Evolutionary conservation across 108 stramenopile species (phyloP).

Genomic region (Cyclotella sp.): DNA sequence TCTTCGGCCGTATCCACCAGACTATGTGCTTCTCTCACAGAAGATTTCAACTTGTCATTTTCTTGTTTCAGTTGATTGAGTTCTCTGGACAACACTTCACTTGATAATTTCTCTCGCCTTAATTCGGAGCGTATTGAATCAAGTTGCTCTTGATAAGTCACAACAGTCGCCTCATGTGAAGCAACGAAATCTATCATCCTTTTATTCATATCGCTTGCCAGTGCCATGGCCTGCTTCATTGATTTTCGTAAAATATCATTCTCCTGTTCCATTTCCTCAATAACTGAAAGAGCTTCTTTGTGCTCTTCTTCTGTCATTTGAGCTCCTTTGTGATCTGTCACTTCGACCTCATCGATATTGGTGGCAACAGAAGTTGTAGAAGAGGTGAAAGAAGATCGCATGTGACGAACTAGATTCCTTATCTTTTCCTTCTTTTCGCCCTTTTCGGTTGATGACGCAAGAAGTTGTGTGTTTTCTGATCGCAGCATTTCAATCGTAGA

Average conservation of each 20-base stretch:
- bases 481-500: not conserved
- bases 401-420: not conserved
- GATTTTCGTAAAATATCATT: conserved; percentile 24
- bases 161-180: conserved; percentile 23
- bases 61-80: conserved; percentile 18
- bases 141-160: conserved; percentile 21
- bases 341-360: not conserved
- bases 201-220: conserved; percentile 14
- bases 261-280: conserved; percentile 17
- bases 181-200: conserved; percentile 17
- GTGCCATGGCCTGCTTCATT: conserved; percentile 19
- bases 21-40: conserved; percentile 14
- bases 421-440: conserved; percentile 3
- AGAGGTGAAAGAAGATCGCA: not conserved
- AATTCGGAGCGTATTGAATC: conserved; percentile 2
- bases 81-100: conserved; percentile 10
- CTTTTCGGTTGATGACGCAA: conserved; percentile 3
- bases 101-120: not conserved
- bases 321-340: not conserved
- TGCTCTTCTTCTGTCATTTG: conserved; percentile 5
- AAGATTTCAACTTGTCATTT: conserved; percentile 11
- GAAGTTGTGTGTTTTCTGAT: not conserved
- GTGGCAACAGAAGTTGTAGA: not conserved
- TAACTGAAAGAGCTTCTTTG: conserved; percentile 10
- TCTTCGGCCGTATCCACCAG: conserved; percentile 26